Evolutionary conservation across 116 monocot species (phyloP).

Genomic region (Posidonia oceanica): DNA sequence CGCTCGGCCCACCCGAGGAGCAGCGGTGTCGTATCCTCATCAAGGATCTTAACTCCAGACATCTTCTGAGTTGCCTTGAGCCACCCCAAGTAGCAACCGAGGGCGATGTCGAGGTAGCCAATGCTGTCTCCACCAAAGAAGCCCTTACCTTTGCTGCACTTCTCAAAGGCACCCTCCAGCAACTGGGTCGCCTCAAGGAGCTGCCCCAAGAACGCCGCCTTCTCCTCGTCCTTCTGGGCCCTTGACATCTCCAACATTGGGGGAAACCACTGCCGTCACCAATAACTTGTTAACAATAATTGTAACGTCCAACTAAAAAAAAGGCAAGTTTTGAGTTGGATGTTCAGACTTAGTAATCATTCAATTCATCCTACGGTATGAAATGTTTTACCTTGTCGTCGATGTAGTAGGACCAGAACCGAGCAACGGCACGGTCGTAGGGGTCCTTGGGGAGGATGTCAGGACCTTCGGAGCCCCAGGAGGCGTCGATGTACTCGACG

Average conservation of each 20-base stretch:
- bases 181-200: background rate
- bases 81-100: conserved; percentile 12
- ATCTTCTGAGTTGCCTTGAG: conserved; percentile 5
- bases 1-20: conserved; percentile 13
- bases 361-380: background rate
- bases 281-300: no score
- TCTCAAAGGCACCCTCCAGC: conserved; percentile 18
- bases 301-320: no score
- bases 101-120: conserved; percentile 22
- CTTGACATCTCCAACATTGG: background rate
- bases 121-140: conserved; percentile 15
- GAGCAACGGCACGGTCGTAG: background rate
- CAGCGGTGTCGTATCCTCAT: conserved; percentile 7
- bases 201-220: background rate
- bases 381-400: conserved; percentile 9
- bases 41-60: conserved; percentile 2
- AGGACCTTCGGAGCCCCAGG: background rate
- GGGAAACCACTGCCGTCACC: conserved; percentile 10
- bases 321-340: background rate
- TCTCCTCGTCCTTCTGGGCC: conserved; percentile 11
- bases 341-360: background rate
- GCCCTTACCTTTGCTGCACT: conserved; percentile 14
- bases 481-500: conserved; percentile 13
- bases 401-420: conserved; percentile 15
- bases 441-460: conserved; percentile 2